These are phyloP conservation scores for Croton setiger DNA, from an alignment of 441 rosid genomes.

Conservation along the genomic window DNA sequence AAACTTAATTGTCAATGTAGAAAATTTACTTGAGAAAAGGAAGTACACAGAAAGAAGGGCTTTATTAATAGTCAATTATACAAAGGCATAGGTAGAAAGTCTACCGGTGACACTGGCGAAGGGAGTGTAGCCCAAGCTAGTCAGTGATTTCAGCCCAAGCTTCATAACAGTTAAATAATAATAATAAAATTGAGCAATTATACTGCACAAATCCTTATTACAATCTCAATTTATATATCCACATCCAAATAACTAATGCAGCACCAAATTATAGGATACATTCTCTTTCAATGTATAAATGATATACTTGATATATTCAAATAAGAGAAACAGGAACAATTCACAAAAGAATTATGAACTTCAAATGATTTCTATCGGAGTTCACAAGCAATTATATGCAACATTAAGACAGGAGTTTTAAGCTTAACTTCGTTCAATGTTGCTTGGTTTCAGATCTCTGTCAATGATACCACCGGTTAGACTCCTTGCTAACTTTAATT, in stretches of 20 bases:
- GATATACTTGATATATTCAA: background rate
- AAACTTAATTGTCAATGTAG: too few species aligned
- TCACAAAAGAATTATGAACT: conserved; percentile 2
- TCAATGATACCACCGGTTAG: conserved; percentile 92
- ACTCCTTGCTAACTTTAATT: conserved; percentile 96
- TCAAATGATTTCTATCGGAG: background rate
- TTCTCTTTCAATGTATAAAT: background rate
- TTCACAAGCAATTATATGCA: conserved; percentile 10
- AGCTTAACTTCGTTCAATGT: conserved; percentile 77
- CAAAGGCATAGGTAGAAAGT: conserved; percentile 1
- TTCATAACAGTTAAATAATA: conserved; percentile 7
- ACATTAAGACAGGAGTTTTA: conserved; percentile 11
- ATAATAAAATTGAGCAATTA: background rate
- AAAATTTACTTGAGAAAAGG: too few species aligned
- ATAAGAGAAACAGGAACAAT: background rate
- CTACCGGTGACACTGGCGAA: conserved; percentile 58
- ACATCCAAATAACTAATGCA: conserved; percentile 6
- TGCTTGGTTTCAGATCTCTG: conserved; percentile 96
- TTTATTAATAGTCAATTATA: background rate
- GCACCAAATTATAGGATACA: conserved; percentile 8
- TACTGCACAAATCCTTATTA: background rate
- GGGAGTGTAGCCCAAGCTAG: conserved; percentile 51
- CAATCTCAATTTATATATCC: background rate
- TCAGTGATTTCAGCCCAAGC: conserved; percentile 41
- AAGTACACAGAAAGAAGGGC: too few species aligned